phyloP scores from a whole-genome alignment of 2,329 filamentous ascomycete species.

The Apiospora arundinis region DNA sequence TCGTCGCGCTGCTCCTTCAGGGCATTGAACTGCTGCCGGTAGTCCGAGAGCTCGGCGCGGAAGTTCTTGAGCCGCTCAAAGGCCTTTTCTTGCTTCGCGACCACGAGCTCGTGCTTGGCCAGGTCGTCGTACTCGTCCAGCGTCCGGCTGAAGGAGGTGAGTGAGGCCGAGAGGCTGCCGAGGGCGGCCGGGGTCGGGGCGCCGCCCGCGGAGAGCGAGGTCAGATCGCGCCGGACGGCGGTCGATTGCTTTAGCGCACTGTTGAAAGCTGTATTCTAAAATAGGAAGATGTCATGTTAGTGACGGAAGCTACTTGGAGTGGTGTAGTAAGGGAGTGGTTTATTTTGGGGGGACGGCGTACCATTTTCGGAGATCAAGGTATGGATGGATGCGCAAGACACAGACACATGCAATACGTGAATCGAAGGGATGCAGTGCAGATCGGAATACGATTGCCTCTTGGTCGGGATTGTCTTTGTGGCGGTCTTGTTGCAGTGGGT shows the following conservation, averaged over 20 bases:
- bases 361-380: conserved; percentile 18
- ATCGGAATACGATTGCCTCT: not conserved
- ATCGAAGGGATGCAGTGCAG: conserved; percentile 6
- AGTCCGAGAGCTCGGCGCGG: conserved; percentile 80
- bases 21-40: conserved; percentile 76
- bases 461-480: not conserved
- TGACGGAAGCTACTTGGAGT: not conserved
- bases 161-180: conserved; percentile 75
- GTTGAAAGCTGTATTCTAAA: conserved; percentile 80
- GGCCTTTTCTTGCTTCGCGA: conserved; percentile 91
- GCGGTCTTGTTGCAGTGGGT: not conserved
- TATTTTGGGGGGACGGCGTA: conserved; percentile 9
- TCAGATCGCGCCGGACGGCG: conserved; percentile 78
- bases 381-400: not conserved
- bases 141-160: conserved; percentile 79
- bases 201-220: conserved; percentile 65
- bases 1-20: conserved; percentile 82
- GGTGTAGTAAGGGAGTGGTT: not conserved
- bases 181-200: conserved; percentile 62
- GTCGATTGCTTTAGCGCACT: conserved; percentile 86
- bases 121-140: conserved; percentile 90
- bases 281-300: conserved; percentile 42
- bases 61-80: conserved; percentile 86
- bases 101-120: conserved; percentile 86
- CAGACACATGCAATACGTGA: not conserved